Evolutionary conservation across 2,329 filamentous ascomycete species (phyloP), one percentile per base, ranked within the genome.

Genomic region (Xylaria digitata): DNA sequence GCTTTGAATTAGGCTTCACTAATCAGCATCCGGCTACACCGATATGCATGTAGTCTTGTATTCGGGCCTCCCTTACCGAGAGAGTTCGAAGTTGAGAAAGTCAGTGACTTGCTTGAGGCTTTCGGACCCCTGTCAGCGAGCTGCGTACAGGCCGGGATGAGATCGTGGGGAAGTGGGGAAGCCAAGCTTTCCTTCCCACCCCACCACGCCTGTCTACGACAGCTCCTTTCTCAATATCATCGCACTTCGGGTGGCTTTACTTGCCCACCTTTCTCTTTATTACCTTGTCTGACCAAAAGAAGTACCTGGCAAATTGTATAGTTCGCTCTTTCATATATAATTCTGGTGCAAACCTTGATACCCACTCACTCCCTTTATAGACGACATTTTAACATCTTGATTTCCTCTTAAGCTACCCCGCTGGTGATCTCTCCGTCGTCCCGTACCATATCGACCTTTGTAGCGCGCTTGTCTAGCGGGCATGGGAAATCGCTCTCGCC

Each of bases 111-210:
- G 30, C 7, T 37, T 34, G 32, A 21, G 5, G 49, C 26, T 17
- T n/a, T 19, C 9, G 6, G 23, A 7, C 32, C 32, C 52, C 32
- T 54, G 52, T 42, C 37, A 19, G 42, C 8, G 19, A 55, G 52
- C 42, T 42, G 21, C 19, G 21, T 19, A 21, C 32, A 7, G n/a
- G 4, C 32, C 17, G 11, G 42, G n/a, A n/a, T 30, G 49, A 19
- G n/a, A 63, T 49, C 45, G 53, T 32, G 61, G 61, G 37, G 61
- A 63, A 57, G 61, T 53, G 54, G 61, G 21, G 55, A 32, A 6
- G 54, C 54, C 30, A 64, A 64, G 61, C 46, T 53, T 4, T 21
- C 9, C 3, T 52, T 21, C 46, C 19, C 54, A 64, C 62, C 48
- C 62, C 55, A n/a, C n/a, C n/a, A n/a, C n/a, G n/a, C n/a, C n/a